A percentile compares a stretch with the other conserved stretches of the same genome.
phyloP scores from a whole-genome alignment of 192 early-diverging fungal species.

The Coemansia umbellata region DNA sequence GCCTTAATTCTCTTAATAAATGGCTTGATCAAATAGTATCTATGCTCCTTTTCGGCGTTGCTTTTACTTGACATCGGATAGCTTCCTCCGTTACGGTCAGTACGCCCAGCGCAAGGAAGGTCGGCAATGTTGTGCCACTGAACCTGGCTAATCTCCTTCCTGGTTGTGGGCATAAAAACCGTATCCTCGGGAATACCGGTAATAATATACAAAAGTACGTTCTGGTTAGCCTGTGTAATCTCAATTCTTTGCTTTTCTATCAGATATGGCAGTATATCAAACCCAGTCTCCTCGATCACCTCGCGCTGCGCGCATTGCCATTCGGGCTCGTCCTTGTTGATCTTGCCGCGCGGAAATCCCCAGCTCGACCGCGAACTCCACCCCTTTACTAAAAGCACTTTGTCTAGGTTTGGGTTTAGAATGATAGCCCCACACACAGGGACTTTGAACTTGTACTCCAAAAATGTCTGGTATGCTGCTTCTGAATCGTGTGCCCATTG shows the following conservation, averaged over 20 bases:
- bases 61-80: background rate
- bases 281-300: constrained; percentile 94
- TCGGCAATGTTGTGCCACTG: constrained; percentile 67
- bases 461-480: constrained; percentile 83
- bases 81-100: constrained; percentile 28
- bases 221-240: constrained; percentile 83
- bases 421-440: constrained; percentile 98
- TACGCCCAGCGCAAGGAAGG: constrained; percentile 46
- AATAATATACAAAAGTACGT: constrained; percentile 88
- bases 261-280: constrained; percentile 70
- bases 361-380: constrained; percentile 86
- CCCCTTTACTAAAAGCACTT: constrained; percentile 85
- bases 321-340: constrained; percentile 94
- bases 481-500: constrained; percentile 89
- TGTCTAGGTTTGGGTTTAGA: constrained; percentile 72
- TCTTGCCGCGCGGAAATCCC: constrained; percentile 99
- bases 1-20: constrained; percentile 57
- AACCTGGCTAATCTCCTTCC: constrained; percentile 91
- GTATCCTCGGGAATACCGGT: constrained; percentile 80
- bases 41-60: constrained; percentile 44
- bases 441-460: constrained; percentile 93
- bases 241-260: constrained; percentile 83
- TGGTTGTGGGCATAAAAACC: constrained; percentile 73
- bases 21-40: constrained; percentile 71
- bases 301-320: constrained; percentile 87